Percentiles rank a stretch among this genome's conserved stretches.
Conservation (phyloP, 2,329 filamentous ascomycete genomes). For the Juglanconis sp. region DNA sequence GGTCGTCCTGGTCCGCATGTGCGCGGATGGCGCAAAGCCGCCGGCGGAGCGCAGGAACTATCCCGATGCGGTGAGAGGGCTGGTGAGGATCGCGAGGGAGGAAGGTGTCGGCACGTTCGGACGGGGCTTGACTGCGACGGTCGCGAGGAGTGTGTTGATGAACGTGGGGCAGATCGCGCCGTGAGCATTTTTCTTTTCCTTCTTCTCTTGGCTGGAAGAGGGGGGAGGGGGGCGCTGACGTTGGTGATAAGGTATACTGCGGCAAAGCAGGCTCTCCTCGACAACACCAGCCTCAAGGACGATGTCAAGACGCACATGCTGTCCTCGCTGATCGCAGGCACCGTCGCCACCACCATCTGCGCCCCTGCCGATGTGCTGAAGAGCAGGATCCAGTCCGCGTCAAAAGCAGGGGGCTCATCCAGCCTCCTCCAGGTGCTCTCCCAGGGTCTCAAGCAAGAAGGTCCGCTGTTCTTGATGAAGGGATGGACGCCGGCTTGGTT, state of each 20-base stretch:
- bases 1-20: slow-evolving; percentile 42
- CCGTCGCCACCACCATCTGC: slow-evolving; percentile 43
- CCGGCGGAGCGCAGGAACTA: slow-evolving; percentile 35
- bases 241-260: slow-evolving; percentile 28
- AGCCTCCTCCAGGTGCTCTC: slow-evolving; percentile 32
- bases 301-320: slow-evolving; percentile 38
- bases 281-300: slow-evolving; percentile 30
- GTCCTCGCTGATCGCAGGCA: slow-evolving; percentile 40
- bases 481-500: slow-evolving; percentile 46
- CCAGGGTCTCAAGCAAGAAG: slow-evolving; percentile 35
- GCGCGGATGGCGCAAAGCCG: slow-evolving; percentile 40
- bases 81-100: slow-evolving; percentile 32
- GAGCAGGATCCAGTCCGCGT: slow-evolving; percentile 37
- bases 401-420: slow-evolving; percentile 20
- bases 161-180: slow-evolving; percentile 44
- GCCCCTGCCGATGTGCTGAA: slow-evolving; percentile 44
- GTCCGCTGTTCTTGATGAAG: slow-evolving; percentile 41
- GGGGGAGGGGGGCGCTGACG: not conserved
- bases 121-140: slow-evolving; percentile 37
- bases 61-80: slow-evolving; percentile 34
- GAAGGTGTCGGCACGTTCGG: slow-evolving; percentile 37
- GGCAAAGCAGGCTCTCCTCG: slow-evolving; percentile 31
- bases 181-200: slow-evolving; percentile 24
- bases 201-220: not conserved
- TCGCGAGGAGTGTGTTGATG: slow-evolving; percentile 42